Percentiles rank a stretch among this genome's conserved stretches.
Evolutionary conservation across 73 alveolate species (phyloP).

Genomic region (Halteria grandinella): DNA sequence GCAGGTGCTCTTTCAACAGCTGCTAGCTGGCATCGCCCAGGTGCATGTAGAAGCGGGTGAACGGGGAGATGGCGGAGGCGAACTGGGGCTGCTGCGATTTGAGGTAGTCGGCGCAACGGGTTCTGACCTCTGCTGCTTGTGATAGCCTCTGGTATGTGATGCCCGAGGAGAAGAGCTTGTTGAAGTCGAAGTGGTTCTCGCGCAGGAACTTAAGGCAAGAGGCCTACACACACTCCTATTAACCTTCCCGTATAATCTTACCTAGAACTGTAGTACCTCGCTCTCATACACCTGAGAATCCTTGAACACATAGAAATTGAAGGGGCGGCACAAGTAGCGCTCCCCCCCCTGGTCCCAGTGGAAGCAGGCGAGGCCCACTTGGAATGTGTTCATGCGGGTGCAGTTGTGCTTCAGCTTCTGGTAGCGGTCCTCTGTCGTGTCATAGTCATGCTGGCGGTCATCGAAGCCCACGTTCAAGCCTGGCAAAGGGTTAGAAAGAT

Average conservation of each 20-base stretch:
- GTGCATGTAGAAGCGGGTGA: slow-evolving; percentile 10
- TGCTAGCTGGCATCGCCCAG: slow-evolving; percentile 12
- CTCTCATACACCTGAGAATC: slow-evolving; percentile 17
- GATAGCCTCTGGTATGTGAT: slow-evolving; percentile 19
- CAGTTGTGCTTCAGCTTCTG: slow-evolving; percentile 58
- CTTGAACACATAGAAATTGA: slow-evolving; percentile 66
- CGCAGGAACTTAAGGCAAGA: slow-evolving; percentile 55
- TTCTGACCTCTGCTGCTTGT: background rate
- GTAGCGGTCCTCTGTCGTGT: slow-evolving; percentile 56
- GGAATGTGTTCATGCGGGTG: slow-evolving; percentile 56
- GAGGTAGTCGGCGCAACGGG: background rate
- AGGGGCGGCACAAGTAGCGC: slow-evolving; percentile 59
- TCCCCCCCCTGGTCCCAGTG: slow-evolving; percentile 27
- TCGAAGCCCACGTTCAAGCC: slow-evolving; percentile 35
- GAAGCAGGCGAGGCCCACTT: slow-evolving; percentile 67
- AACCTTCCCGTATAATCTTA: background rate
- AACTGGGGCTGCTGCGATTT: too few relatives aligned
- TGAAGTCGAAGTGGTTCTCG: slow-evolving; percentile 69
- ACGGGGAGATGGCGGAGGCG: background rate
- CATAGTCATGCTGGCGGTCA: slow-evolving; percentile 57
- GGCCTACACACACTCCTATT: too few relatives aligned
- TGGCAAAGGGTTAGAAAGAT: background rate
- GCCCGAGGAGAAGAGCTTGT: slow-evolving; percentile 56
- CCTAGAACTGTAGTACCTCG: slow-evolving; percentile 1
- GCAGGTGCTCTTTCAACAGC: background rate